phyloP scores from a whole-genome alignment of 1,139 yeast genomes.

The Lodderomyces elongisporus region DNA sequence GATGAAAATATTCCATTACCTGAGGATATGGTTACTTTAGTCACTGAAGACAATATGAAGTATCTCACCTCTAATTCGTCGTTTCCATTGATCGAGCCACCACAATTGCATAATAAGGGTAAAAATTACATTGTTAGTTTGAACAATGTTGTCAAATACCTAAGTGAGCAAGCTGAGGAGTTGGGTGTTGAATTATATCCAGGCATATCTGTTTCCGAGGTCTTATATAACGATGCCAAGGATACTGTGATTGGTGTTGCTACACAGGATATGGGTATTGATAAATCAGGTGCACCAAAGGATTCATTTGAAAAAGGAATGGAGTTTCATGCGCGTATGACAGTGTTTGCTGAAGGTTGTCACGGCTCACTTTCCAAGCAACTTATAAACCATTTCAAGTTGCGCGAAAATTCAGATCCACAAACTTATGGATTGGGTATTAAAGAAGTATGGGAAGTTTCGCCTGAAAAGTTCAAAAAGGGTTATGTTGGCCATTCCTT shows the following conservation, averaged over 20 bases:
- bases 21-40: constrained; percentile 67
- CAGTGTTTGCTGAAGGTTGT: constrained; percentile 93
- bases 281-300: constrained; percentile 69
- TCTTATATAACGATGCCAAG: constrained; percentile 50
- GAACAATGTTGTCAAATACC: constrained; percentile 73
- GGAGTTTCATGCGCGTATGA: constrained; percentile 88
- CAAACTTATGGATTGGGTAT: constrained; percentile 95
- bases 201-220: constrained; percentile 82
- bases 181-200: constrained; percentile 93
- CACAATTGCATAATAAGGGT: constrained; percentile 77
- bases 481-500: constrained; percentile 85
- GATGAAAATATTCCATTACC: constrained; percentile 71
- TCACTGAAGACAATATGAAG: constrained; percentile 65
- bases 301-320: constrained; percentile 86
- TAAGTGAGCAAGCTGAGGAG: constrained; percentile 87
- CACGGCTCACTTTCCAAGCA: constrained; percentile 89
- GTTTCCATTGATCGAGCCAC: constrained; percentile 84
- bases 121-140: constrained; percentile 86
- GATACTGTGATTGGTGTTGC: constrained; percentile 76
- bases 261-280: constrained; percentile 85
- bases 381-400: constrained; percentile 59
- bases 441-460: constrained; percentile 97
- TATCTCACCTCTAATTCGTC: constrained; percentile 55
- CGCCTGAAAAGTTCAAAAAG: constrained; percentile 69
- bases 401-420: constrained; percentile 61